Base-by-base conservation (phyloP, 805 yeast genomes). In the Saturnispora galanensis region DNA sequence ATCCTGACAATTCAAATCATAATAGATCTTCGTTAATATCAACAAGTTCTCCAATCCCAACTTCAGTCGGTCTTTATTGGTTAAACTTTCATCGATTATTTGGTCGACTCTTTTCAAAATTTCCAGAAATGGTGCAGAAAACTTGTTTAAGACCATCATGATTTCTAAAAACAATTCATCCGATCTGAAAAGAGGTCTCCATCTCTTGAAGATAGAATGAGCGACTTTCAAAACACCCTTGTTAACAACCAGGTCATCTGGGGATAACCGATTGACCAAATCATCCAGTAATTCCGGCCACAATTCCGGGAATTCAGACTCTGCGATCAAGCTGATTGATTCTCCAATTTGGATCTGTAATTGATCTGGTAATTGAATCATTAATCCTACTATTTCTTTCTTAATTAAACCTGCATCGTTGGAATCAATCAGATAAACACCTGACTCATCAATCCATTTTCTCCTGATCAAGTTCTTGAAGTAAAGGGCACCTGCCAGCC, bases 1-100 rank as follows among this genome's bases (percentile, higher is more conserved):
- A 64, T 93, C 99, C 66, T 94, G 98, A 64, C 97, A 90, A 62
- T 93, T 93, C 56, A 93, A 76, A 61, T 93, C 99, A 59, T 79
- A 87, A 64, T 85, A 94, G 32, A 94, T 76, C 59, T 93, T 90
- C 31, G 83, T 64, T 44, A 89, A 69, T 17, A 88, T 64, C 41
- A 82, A 66, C 53, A 89, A 63, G 46, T 83, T 84, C 30, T 84
- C 90, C 53, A 87, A 75, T 38, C 82, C 68, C 2, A 79, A 66
- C 31, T 58, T 59, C 47, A 88, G 67, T 21, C 70, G 66, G 0
- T 76, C 76, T 45, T 69, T 70, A 58, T 82, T 70, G 10, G 59
- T 54, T 5, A 54, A 51, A 45, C 66, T 70, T 35, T 56, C 50
- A 33, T 73, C 73, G 47, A 93, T 83, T 48, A 77, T 67, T 18